Evolutionary conservation across 208 protist species (phyloP).

Genomic region (Lotmaria passim): DNA sequence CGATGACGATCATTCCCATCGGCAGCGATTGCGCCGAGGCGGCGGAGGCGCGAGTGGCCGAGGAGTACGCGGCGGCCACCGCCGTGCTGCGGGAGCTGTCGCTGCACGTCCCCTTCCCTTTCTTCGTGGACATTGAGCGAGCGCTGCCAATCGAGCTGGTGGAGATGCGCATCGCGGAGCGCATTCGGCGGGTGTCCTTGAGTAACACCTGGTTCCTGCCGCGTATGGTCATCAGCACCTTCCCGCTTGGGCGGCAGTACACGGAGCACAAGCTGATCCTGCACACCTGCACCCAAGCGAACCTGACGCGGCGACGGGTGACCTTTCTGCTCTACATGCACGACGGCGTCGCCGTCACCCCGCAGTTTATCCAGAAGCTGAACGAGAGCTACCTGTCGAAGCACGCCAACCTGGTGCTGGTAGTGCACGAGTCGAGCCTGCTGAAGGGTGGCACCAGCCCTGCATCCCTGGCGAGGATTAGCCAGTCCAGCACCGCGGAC

Average conservation of each 20-base stretch:
- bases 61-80: slow-evolving; percentile 67
- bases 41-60: slow-evolving; percentile 34
- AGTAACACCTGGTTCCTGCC: slow-evolving; percentile 83
- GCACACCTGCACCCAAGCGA: slow-evolving; percentile 87
- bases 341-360: slow-evolving; percentile 68
- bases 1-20: slow-evolving; percentile 80
- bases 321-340: slow-evolving; percentile 87
- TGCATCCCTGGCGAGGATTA: slow-evolving; percentile 20
- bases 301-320: slow-evolving; percentile 75
- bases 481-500: not conserved
- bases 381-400: slow-evolving; percentile 64
- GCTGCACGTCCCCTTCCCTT: slow-evolving; percentile 73
- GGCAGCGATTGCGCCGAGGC: slow-evolving; percentile 36
- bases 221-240: slow-evolving; percentile 82
- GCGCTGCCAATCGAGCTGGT: slow-evolving; percentile 64
- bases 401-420: slow-evolving; percentile 79
- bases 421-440: slow-evolving; percentile 78
- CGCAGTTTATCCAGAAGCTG: slow-evolving; percentile 59
- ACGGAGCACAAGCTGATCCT: slow-evolving; percentile 78
- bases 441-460: slow-evolving; percentile 57
- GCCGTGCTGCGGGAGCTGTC: slow-evolving; percentile 70
- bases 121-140: slow-evolving; percentile 82
- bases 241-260: slow-evolving; percentile 74
- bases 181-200: slow-evolving; percentile 83
- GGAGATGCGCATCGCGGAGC: slow-evolving; percentile 73